Conservation (phyloP, 2,329 filamentous ascomycete genomes). For the Pochonia chlamydosporia region DNA sequence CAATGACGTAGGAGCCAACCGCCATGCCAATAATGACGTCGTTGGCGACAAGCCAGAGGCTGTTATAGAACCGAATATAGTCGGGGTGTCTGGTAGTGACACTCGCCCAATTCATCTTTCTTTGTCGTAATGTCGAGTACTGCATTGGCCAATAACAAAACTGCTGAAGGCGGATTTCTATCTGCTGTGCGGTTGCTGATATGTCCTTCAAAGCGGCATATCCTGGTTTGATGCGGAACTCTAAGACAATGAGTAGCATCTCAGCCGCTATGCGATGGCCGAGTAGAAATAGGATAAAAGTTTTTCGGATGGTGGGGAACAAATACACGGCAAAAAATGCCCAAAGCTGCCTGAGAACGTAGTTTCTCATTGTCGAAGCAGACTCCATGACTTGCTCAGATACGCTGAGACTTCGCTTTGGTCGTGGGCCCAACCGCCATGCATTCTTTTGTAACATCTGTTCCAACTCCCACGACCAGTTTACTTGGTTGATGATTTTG, state of each 20-base stretch:
- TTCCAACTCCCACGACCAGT: constrained; percentile 90
- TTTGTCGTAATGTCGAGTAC: constrained; percentile 82
- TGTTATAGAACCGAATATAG: constrained; percentile 99
- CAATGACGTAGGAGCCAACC: constrained; percentile 91
- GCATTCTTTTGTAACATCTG: constrained; percentile 84
- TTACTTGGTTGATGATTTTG: constrained; percentile 85
- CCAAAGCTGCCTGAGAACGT: constrained; percentile 62
- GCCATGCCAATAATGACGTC: constrained; percentile 98
- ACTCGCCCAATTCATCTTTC: constrained; percentile 91
- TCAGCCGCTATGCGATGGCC: constrained; percentile 78
- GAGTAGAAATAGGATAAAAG: constrained; percentile 74
- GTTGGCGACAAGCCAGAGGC: constrained; percentile 95
- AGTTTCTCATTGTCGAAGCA: constrained; percentile 77
- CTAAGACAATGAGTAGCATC: constrained; percentile 68
- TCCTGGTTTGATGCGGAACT: constrained; percentile 75
- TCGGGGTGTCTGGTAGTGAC: constrained; percentile 93
- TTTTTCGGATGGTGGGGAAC: constrained; percentile 66
- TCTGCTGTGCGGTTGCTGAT: constrained; percentile 92
- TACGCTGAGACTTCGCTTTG: constrained; percentile 82
- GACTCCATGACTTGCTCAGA: constrained; percentile 93
- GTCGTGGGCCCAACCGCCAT: constrained; percentile 72
- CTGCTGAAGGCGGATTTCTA: constrained; percentile 94
- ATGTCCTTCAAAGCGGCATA: constrained; percentile 88
- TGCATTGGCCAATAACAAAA: constrained; percentile 99
- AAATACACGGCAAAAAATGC: constrained; percentile 68